Base-by-base conservation (phyloP, 2,329 filamentous ascomycete genomes). In the Fusarium irregulare region DNA sequence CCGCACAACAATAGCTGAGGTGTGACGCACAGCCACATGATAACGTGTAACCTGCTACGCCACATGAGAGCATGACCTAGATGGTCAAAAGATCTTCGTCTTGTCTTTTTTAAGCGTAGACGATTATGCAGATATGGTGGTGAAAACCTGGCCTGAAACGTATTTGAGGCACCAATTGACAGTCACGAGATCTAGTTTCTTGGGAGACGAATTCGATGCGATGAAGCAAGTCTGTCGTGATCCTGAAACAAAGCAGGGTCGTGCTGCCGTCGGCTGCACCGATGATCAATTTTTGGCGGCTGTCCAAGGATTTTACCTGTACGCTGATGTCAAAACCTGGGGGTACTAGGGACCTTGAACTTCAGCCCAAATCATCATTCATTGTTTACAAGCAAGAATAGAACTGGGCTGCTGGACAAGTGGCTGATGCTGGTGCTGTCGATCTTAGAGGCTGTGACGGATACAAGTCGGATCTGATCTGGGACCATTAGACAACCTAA, bases 241-340 rank as follows among this genome's bases (percentile, higher is more conserved):
- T 45, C 54, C 67, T 69, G 68, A 71, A 71, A 71, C 64, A 45
- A 51, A 42, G 30, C 57, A 67, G 56, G 41, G 55, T 28, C 47
- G 50, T 48, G 50, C 37, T 68, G 55, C 50, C 40, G 47, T 32
- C 49, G 49, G 49, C 32, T 53, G 49, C 49, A 53, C 49, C 30
- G 46, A 64, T 21, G 58, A 71, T 57, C 34, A 21, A 14, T 23
- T 63, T 34, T 30, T 40, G 54, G 37, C 48, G 64, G 28, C 53
- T 70, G 63, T 60, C 37, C 28, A 62, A 63, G 41, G 42, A 47
- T 55, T 23, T 48, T 37, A 51, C 37, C 50, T 71, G 53, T 64
- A 71, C 37, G 44, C 47, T 68, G 67, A 71, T 68, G 58, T 40
- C 21, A 51, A 64, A 54, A 48, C n/a, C 54, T 51, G 40, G n/a